phyloP scores from a whole-genome alignment of 306 rosid species.

The Trifolium repens region DNA sequence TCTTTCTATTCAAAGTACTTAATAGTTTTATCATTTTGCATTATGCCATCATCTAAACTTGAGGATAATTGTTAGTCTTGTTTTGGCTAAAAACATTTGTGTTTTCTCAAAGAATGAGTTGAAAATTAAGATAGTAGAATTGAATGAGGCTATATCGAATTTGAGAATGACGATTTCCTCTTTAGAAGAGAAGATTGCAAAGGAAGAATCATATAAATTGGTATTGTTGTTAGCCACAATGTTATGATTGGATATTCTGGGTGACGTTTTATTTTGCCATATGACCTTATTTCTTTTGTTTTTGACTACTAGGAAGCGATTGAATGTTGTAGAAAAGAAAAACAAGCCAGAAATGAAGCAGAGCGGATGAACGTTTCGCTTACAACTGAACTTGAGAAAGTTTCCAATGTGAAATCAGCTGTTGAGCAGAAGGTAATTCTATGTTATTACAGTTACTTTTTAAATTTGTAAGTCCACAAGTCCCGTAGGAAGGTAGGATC shows the following conservation, averaged over 20 bases:
- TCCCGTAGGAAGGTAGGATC: neutral
- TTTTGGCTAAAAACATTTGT: too few relatives aligned
- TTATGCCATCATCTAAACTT: too few relatives aligned
- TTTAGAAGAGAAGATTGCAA: conserved; percentile 65
- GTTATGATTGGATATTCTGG: conserved; percentile 2
- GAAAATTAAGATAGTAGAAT: conserved; percentile 59
- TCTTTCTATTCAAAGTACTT: too few relatives aligned
- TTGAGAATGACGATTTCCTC: conserved; percentile 56
- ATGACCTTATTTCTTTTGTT: conserved; percentile 14
- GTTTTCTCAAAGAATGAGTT: too few relatives aligned
- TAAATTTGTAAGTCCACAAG: neutral
- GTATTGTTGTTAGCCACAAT: conserved; percentile 50
- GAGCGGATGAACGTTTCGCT: conserved; percentile 62
- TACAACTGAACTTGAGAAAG: conserved; percentile 70
- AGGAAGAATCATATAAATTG: conserved; percentile 75
- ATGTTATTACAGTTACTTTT: conserved; percentile 1
- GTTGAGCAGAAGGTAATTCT: conserved; percentile 71
- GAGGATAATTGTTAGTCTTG: too few relatives aligned
- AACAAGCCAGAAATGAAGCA: conserved; percentile 73
- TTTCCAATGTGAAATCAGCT: conserved; percentile 61
- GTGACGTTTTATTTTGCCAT: conserved; percentile 11
- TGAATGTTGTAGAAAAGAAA: conserved; percentile 59
- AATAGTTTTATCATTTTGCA: too few relatives aligned
- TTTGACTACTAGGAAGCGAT: conserved; percentile 67
- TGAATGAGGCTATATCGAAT: conserved; percentile 49